phyloP scores from a whole-genome alignment of 768 basidiomycete species.

The Calocybe cyanea region DNA sequence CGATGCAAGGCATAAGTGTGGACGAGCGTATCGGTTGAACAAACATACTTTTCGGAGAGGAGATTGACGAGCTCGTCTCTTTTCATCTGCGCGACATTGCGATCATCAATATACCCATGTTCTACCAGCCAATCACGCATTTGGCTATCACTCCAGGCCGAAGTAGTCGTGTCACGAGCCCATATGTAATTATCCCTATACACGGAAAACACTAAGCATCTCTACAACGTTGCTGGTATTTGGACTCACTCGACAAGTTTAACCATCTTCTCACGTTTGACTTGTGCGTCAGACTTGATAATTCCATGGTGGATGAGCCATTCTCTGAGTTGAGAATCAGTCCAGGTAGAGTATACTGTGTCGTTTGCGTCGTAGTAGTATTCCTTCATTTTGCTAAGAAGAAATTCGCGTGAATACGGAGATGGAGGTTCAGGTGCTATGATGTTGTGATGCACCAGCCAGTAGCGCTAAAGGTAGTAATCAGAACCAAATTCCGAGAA shows the following conservation, averaged over 20 bases:
- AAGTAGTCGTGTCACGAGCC: constrained; percentile 57
- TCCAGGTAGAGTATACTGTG: constrained; percentile 64
- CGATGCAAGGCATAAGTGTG: background rate
- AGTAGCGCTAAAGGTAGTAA: constrained; percentile 52
- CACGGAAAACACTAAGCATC: background rate
- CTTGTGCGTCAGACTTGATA: constrained; percentile 67
- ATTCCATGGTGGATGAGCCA: constrained; percentile 79
- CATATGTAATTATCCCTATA: constrained; percentile 64
- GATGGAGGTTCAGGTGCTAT: constrained; percentile 52
- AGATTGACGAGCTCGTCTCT: constrained; percentile 74
- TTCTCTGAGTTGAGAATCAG: constrained; percentile 67
- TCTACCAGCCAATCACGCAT: constrained; percentile 72
- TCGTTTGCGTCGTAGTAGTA: constrained; percentile 71
- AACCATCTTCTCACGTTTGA: constrained; percentile 71
- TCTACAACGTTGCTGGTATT: constrained; percentile 1
- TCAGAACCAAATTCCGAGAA: background rate
- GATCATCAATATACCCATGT: constrained; percentile 53
- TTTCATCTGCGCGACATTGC: constrained; percentile 54
- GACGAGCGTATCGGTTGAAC: constrained; percentile 5
- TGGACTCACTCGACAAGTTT: constrained; percentile 62
- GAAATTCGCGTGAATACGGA: constrained; percentile 55
- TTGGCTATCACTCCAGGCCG: constrained; percentile 70
- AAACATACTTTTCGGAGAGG: constrained; percentile 71
- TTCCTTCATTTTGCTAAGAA: constrained; percentile 63
- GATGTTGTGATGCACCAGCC: constrained; percentile 79